phyloP scores from a whole-genome alignment of 2,329 filamentous ascomycete species.

The Chaetomiaceae sp. region DNA sequence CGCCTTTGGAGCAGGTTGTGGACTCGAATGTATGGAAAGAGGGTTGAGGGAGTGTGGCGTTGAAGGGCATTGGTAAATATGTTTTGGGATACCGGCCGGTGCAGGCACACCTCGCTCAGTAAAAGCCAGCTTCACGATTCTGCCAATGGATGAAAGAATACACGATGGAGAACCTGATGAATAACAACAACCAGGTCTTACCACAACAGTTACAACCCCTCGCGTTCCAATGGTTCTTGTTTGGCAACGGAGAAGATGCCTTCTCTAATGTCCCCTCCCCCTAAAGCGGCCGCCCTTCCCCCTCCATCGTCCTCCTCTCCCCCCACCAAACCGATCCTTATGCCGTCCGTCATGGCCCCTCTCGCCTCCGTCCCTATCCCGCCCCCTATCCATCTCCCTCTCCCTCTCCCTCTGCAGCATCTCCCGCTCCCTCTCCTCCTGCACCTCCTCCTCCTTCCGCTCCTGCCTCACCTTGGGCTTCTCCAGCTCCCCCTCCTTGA shows the following conservation, averaged over 20 bases:
- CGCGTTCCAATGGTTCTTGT: too few relatives aligned
- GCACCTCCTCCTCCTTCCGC: constrained; percentile 53
- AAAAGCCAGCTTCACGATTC: constrained; percentile 11
- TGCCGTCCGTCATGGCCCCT: constrained; percentile 24
- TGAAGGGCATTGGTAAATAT: background rate
- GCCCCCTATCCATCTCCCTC: constrained; percentile 12
- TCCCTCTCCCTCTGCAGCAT: constrained; percentile 29
- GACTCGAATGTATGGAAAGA: constrained; percentile 47
- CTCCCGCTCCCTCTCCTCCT: constrained; percentile 37
- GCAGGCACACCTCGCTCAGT: constrained; percentile 13
- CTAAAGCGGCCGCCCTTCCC: constrained; percentile 31
- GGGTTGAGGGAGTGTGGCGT: constrained; percentile 21
- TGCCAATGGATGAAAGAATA: background rate
- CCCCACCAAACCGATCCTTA: constrained; percentile 34
- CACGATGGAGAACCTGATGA: background rate
- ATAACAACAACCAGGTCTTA: too few relatives aligned
- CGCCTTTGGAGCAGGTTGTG: constrained; percentile 37
- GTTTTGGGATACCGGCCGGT: constrained; percentile 1
- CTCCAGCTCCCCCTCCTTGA: constrained; percentile 60
- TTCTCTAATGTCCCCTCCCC: constrained; percentile 23
- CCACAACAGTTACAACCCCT: too few relatives aligned
- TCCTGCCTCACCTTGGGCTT: constrained; percentile 69
- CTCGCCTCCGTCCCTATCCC: constrained; percentile 25
- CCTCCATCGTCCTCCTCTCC: constrained; percentile 34
- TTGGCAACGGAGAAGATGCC: background rate